phyloP scores from a whole-genome alignment of 495 filamentous ascomycete species.

The Lasiosphaeris hirsuta region DNA sequence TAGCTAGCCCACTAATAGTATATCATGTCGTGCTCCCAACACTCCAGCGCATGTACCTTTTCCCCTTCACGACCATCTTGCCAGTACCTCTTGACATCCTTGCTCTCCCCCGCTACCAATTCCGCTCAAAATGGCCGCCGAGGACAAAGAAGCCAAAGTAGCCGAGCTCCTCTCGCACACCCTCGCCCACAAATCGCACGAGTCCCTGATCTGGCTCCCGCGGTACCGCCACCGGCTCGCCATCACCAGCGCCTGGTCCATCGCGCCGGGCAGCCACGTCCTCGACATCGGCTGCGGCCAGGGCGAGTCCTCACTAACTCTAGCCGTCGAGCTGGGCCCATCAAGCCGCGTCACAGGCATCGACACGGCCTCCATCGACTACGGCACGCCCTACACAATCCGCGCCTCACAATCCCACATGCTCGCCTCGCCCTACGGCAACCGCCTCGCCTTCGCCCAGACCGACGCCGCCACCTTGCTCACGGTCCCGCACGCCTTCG shows the following conservation, averaged over 20 bases:
- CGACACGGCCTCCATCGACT: slow-evolving; percentile 44
- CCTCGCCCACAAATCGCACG: too few relatives aligned
- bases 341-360: slow-evolving; percentile 39
- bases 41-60: too few relatives aligned
- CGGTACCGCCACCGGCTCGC: slow-evolving; percentile 2
- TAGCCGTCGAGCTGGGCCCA: slow-evolving; percentile 43
- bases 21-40: too few relatives aligned
- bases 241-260: slow-evolving; percentile 7
- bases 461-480: slow-evolving; percentile 25
- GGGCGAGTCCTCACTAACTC: slow-evolving; percentile 41
- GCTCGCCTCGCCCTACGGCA: slow-evolving; percentile 26
- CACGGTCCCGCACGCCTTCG: background rate
- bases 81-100: too few relatives aligned
- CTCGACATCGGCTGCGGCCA: slow-evolving; percentile 52
- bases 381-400: slow-evolving; percentile 33
- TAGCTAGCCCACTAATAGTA: too few relatives aligned
- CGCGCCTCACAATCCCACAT: slow-evolving; percentile 23
- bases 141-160: too few relatives aligned
- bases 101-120: too few relatives aligned
- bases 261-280: slow-evolving; percentile 36
- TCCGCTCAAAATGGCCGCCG: too few relatives aligned
- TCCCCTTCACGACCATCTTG: too few relatives aligned
- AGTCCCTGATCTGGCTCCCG: background rate
- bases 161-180: too few relatives aligned
- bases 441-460: slow-evolving; percentile 36